Evolutionary conservation across 192 early-diverging fungal species (phyloP).

Genomic region (Podila epigama): DNA sequence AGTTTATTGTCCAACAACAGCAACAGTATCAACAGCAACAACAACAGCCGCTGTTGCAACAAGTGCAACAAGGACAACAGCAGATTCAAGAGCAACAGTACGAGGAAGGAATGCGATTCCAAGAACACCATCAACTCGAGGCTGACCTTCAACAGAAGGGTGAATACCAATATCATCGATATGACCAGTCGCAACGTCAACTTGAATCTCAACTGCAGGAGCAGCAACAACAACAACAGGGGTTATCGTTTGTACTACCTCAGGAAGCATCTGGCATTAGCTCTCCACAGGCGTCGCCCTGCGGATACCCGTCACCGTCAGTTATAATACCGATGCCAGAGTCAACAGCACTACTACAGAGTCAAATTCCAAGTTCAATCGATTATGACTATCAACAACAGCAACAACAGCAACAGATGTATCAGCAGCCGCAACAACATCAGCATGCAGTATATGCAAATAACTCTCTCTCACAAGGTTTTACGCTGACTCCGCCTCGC

Average conservation of each 20-base stretch:
- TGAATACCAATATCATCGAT: neutral
- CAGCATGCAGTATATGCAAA: neutral
- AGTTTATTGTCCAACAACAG: too few relatives aligned
- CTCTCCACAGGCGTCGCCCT: too few relatives aligned
- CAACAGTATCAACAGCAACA: neutral
- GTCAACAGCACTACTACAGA: too few relatives aligned
- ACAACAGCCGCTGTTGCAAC: neutral
- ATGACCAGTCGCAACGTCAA: neutral
- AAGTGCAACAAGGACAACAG: neutral
- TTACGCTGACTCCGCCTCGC: neutral
- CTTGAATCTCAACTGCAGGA: neutral
- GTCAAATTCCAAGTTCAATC: too few relatives aligned
- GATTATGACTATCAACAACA: neutral
- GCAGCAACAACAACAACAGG: neutral
- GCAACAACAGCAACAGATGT: constrained; percentile 1
- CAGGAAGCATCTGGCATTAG: too few relatives aligned
- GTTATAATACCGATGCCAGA: too few relatives aligned
- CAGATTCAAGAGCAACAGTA: neutral
- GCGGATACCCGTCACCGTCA: too few relatives aligned
- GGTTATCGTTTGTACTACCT: too few relatives aligned
- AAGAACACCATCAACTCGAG: neutral
- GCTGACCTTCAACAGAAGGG: too few relatives aligned
- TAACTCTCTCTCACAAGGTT: neutral
- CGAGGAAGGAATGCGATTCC: neutral
- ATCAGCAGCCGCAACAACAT: neutral